A percentile compares a stretch with the other conserved stretches of the same genome.
These are phyloP conservation scores for Exophiala lecanii-corni DNA, from an alignment of 2,329 filamentous ascomycete species.

Conservation along the genomic window DNA sequence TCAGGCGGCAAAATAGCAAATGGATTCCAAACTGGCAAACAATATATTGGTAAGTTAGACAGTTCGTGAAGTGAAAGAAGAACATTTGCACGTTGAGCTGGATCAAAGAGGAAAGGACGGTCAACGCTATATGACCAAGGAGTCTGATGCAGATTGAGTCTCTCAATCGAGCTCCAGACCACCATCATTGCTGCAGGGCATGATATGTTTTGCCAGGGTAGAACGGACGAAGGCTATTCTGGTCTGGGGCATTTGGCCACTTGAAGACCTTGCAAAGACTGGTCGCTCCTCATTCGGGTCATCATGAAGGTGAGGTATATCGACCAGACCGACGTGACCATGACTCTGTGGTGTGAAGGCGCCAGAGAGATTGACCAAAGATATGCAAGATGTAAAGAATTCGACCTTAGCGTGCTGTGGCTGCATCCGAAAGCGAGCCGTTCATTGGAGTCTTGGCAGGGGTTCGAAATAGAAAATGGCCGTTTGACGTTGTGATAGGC, in stretches of 20 bases:
- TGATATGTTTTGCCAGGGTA: conserved; percentile 9
- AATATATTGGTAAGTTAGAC: conserved; percentile 6
- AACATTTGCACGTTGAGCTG: conserved; percentile 12
- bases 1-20: conserved; percentile 2
- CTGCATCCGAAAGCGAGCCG: conserved; percentile 1
- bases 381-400: conserved; percentile 12
- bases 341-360: conserved; percentile 21
- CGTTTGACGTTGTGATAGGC: conserved; percentile 8
- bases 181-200: conserved; percentile 6
- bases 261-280: conserved; percentile 19
- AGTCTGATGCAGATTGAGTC: conserved; percentile 1
- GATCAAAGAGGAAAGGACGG: conserved; percentile 5
- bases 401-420: conserved; percentile 10
- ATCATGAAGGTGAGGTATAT: conserved; percentile 3
- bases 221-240: conserved; percentile 5
- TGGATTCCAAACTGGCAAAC: neutral
- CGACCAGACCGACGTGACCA: conserved; percentile 12
- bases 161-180: conserved; percentile 10
- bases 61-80: conserved; percentile 3
- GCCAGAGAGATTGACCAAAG: conserved; percentile 19
- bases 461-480: conserved; percentile 5
- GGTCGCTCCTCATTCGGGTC: conserved; percentile 4
- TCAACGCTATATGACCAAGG: conserved; percentile 14
- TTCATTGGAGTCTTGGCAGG: conserved; percentile 2
- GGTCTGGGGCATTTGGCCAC: conserved; percentile 12